These are phyloP conservation scores for Daldinia eschscholtzii DNA, from an alignment of 2,329 filamentous ascomycete genomes.

Conservation along the genomic window DNA sequence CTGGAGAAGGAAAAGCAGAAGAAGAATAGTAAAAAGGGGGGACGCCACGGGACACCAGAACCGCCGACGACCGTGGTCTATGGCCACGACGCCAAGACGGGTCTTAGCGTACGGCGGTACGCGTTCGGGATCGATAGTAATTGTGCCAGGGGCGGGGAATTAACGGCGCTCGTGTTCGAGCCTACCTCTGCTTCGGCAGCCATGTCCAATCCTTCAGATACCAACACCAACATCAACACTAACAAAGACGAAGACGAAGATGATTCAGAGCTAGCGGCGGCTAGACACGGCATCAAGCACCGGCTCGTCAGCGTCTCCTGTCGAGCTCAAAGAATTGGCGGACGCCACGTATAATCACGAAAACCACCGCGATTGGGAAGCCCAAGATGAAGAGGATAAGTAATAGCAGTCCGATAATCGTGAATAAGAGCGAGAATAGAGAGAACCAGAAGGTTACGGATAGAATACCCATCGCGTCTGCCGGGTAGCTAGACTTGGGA, in stretches of 20 bases:
- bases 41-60: not conserved
- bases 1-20: slow-evolving; percentile 55
- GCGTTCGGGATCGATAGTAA: slow-evolving; percentile 88
- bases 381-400: no score
- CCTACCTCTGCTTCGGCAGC: slow-evolving; percentile 47
- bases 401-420: no score
- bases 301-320: slow-evolving; percentile 44
- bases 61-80: slow-evolving; percentile 76
- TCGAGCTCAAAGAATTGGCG: slow-evolving; percentile 10
- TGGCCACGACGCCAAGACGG: slow-evolving; percentile 84
- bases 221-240: not conserved
- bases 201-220: not conserved
- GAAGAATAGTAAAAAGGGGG: not conserved
- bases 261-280: not conserved
- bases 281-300: slow-evolving; percentile 36
- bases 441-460: not conserved
- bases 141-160: slow-evolving; percentile 79
- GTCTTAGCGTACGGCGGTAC: slow-evolving; percentile 72
- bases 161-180: slow-evolving; percentile 84
- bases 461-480: not conserved
- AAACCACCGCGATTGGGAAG: no score
- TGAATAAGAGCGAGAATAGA: not conserved
- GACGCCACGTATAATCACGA: no score
- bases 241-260: not conserved
- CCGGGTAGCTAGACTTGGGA: not conserved